These are phyloP conservation scores for Epichloe hybrida DNA, from an alignment of 2,329 filamentous ascomycete species.

Conservation along the genomic window DNA sequence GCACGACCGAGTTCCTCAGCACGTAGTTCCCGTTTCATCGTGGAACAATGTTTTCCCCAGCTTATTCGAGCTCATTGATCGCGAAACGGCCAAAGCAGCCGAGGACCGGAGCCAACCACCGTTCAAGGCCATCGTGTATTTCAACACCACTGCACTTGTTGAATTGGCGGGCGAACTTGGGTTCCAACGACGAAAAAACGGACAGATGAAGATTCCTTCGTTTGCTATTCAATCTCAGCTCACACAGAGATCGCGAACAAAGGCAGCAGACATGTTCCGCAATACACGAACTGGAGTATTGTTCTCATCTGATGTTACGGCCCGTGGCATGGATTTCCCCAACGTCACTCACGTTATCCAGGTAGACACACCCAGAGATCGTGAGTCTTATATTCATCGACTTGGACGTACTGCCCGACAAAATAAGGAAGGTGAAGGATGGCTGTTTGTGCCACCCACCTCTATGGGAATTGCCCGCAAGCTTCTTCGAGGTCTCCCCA, in stretches of 20 bases:
- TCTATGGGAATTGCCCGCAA: slow-evolving; percentile 36
- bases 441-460: slow-evolving; percentile 45
- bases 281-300: slow-evolving; percentile 47
- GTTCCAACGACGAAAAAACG: slow-evolving; percentile 25
- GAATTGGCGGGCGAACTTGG: slow-evolving; percentile 46
- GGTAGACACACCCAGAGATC: slow-evolving; percentile 47
- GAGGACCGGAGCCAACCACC: slow-evolving; percentile 33
- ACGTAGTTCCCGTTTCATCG: slow-evolving; percentile 50
- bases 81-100: slow-evolving; percentile 35
- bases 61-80: slow-evolving; percentile 60
- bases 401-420: slow-evolving; percentile 66
- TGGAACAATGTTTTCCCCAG: slow-evolving; percentile 67
- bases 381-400: slow-evolving; percentile 65
- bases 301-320: slow-evolving; percentile 68
- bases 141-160: slow-evolving; percentile 65
- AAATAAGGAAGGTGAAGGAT: slow-evolving; percentile 58
- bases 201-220: slow-evolving; percentile 21
- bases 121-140: slow-evolving; percentile 96
- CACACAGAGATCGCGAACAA: slow-evolving; percentile 54
- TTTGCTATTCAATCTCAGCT: slow-evolving; percentile 69
- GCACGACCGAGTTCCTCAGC: slow-evolving; percentile 73
- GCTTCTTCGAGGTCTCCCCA: slow-evolving; percentile 44
- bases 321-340: slow-evolving; percentile 74
- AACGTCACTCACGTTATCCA: slow-evolving; percentile 71
- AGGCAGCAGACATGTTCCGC: slow-evolving; percentile 60